Base-by-base conservation (phyloP, 768 basidiomycete species). In the Tubosaeta sp. region DNA sequence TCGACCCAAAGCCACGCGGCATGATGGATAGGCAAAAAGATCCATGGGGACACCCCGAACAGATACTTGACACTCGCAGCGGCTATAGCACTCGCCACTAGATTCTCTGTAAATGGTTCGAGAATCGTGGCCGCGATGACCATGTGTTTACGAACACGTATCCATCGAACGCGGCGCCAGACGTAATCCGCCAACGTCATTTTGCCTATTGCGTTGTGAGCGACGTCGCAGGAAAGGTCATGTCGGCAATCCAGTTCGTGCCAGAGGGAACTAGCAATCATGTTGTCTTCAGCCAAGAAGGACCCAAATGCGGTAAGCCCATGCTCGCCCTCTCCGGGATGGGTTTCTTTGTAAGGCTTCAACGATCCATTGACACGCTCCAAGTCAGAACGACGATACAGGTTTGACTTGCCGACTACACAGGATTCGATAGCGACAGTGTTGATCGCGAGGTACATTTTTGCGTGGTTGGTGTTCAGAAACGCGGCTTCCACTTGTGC, bases 401-500 rank as follows among this genome's bases (percentile, higher is more conserved):
- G 65, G 67, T 93, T 94, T 37, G 93, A 95, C 72, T 99, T 99
- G 57, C 97, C 97, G 53, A 97, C 86, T 5, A 98, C 93, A 62
- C 97, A 99, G 1, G 94, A 95, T 50, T 97, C 95, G 39, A 94
- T 72, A 11, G 88, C 91, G 43, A 88, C 73, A 0, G 87, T 81
- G 71, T 95, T 95, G 65, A 97, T 91, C 10, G 93, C 94, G 48
- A 97, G 78, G 63, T 98, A 97, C 89, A 97, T 94, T 71, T 95
- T 98, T 25, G 95, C 92, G 63, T 98, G 97, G 55, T 92, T 97
- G 5, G 94, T 95, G 68, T 97, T 97, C 52, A 99, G 73, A 68
- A 95, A 99, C 0, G 91, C 92, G 55, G 92, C 88, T 72, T 99
- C 97, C 26, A 98, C 75, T 55, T 82, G 76, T 27, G 93, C 85